Percentiles rank a stretch among this genome's conserved stretches.
Conservation (phyloP, 164 flowering plant genomes). For the Vitis labrusca region DNA sequence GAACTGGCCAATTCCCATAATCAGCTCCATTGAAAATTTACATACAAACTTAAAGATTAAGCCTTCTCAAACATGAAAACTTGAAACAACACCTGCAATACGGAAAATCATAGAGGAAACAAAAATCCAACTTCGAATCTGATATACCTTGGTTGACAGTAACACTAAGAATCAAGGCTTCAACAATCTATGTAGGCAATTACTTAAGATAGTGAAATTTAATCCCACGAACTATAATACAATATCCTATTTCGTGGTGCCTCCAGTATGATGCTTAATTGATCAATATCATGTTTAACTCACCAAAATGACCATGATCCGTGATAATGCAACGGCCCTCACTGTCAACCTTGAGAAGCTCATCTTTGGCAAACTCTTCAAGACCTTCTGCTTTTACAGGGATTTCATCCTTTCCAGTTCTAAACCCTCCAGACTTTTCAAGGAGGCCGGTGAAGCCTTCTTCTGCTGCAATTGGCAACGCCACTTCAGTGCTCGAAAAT, state of each 20-base stretch:
- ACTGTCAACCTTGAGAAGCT: constrained; percentile 74
- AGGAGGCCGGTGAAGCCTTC: constrained; percentile 91
- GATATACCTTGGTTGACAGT: not conserved
- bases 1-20: constrained; percentile 46
- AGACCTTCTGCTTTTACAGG: constrained; percentile 40
- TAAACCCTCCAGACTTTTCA: constrained; percentile 24
- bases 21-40: not conserved
- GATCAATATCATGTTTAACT: constrained; percentile 14
- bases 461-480: constrained; percentile 87
- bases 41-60: not conserved
- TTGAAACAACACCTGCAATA: not conserved
- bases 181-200: not conserved
- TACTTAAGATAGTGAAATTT: not conserved
- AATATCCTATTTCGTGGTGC: not conserved
- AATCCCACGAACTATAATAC: not conserved
- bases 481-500: constrained; percentile 77
- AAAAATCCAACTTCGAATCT: not conserved
- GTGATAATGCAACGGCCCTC: constrained; percentile 98
- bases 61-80: not conserved
- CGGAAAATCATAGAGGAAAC: not conserved
- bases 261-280: not conserved
- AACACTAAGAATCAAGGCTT: not conserved
- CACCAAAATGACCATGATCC: constrained; percentile 97
- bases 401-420: constrained; percentile 24
- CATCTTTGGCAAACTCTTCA: constrained; percentile 54